A percentile compares a stretch with the other conserved stretches of the same genome.
These are phyloP conservation scores for Fusarium algeriense DNA, from an alignment of 2,329 filamentous ascomycete species.

Conservation along the genomic window DNA sequence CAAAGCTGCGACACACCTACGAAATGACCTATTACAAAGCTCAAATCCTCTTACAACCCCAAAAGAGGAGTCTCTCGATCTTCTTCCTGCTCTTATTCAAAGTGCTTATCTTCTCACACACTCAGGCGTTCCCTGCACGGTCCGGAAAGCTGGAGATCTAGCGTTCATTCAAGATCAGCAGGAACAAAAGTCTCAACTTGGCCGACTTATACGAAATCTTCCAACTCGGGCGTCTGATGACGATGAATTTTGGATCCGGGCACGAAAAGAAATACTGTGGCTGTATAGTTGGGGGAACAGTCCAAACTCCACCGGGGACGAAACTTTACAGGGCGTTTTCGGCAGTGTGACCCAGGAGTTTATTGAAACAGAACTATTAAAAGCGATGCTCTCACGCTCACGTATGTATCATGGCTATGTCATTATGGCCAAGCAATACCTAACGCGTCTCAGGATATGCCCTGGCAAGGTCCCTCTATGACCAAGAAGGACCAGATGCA, in stretches of 20 bases:
- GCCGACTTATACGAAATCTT: constrained; percentile 69
- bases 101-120: constrained; percentile 69
- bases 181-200: constrained; percentile 72
- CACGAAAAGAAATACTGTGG: constrained; percentile 77
- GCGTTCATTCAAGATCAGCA: constrained; percentile 71
- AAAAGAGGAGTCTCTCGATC: constrained; percentile 63
- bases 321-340: constrained; percentile 70
- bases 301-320: constrained; percentile 39
- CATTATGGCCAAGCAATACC: not conserved
- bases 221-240: constrained; percentile 65
- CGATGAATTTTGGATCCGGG: constrained; percentile 72
- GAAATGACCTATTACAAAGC: constrained; percentile 64
- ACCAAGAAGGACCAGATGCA: constrained; percentile 60
- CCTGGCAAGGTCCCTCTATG: constrained; percentile 73
- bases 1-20: constrained; percentile 50
- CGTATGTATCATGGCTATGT: constrained; percentile 58
- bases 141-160: constrained; percentile 71
- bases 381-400: constrained; percentile 71
- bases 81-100: constrained; percentile 73
- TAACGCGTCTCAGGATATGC: constrained; percentile 63
- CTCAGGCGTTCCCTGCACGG: constrained; percentile 62
- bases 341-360: constrained; percentile 70
- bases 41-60: constrained; percentile 76
- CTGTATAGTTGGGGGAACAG: constrained; percentile 77
- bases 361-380: constrained; percentile 79